These are phyloP conservation scores for Rosa rugosa DNA, from an alignment of 306 rosid species.

Conservation along the genomic window DNA sequence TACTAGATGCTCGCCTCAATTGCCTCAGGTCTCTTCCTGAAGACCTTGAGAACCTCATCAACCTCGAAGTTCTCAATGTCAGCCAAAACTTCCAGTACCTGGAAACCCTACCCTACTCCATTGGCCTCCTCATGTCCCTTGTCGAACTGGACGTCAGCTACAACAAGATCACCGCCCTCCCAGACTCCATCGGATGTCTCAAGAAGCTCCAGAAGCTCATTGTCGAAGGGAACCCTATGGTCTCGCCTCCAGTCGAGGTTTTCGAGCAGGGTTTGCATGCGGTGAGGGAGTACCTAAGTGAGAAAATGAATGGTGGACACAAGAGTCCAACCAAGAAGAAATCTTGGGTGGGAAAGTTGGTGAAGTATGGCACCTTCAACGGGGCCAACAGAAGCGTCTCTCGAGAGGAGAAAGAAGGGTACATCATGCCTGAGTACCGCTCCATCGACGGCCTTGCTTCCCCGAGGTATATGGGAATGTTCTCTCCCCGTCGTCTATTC, in stretches of 20 bases:
- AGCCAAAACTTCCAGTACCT: conserved; percentile 93
- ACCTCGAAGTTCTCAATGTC: conserved; percentile 69
- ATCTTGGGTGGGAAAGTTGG: conserved; percentile 66
- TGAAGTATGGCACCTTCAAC: conserved; percentile 52
- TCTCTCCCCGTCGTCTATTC: conserved; percentile 84
- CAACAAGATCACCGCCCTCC: conserved; percentile 59
- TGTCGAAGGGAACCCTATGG: conserved; percentile 79
- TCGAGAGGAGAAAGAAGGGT: conserved; percentile 46
- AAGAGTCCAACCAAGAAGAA: conserved; percentile 50
- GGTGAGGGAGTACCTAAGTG: conserved; percentile 59
- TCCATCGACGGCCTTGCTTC: conserved; percentile 68
- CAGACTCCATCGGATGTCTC: conserved; percentile 70
- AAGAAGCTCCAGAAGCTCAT: conserved; percentile 57
- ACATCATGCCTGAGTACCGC: conserved; percentile 49
- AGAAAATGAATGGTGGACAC: conserved; percentile 54
- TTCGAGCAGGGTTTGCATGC: conserved; percentile 61
- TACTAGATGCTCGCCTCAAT: conserved; percentile 72
- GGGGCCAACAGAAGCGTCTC: conserved; percentile 21
- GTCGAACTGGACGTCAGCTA: conserved; percentile 78
- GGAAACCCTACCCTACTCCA: conserved; percentile 61
- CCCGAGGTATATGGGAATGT: conserved; percentile 60
- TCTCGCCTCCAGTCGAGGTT: conserved; percentile 61
- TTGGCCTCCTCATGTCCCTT: conserved; percentile 76
- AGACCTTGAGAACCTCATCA: conserved; percentile 73
- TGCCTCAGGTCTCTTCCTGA: conserved; percentile 72